Base-by-base conservation (phyloP, 1,284 basidiomycete species). In the Bondarzewia mesenterica region DNA sequence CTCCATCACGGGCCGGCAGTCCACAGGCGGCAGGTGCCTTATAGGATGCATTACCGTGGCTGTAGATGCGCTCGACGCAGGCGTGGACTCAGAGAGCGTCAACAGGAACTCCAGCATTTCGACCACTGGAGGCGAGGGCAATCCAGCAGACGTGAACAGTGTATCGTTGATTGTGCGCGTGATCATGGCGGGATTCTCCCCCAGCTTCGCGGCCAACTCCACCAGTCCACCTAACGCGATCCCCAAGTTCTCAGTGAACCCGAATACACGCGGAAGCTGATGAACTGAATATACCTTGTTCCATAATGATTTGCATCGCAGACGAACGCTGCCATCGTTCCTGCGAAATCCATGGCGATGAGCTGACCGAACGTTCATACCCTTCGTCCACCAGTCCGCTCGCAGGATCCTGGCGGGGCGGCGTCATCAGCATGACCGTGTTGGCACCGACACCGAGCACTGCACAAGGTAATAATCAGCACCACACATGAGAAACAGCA, bases 221-320 rank as follows among this genome's bases (percentile, higher is more conserved):
- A 84, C 79, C 37, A 73, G 66, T 3, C 81, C 82, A 22, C 77
- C 81, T 84, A 23, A 2, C 18, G 49, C 41, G 38, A 37, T 27
- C 37, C 23, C n/a, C n/a, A n/a, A n/a, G n/a, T n/a, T n/a, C n/a
- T n/a, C n/a, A n/a, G n/a, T n/a, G n/a, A n/a, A n/a, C n/a, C n/a
- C n/a, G n/a, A n/a, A n/a, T n/a, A n/a, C n/a, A n/a, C n/a, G n/a
- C 10, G 32, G 5, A 27, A 23, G 27, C 20, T 21, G 16, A 38
- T n/a, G 16, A 15, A n/a, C 15, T 4, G 37, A 16, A 18, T 26
- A n/a, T 53, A 77, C 81, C 82, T 67, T 85, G 82, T 48, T 86
- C 80, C 82, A 85, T 83, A 7, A 85, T 70, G 38, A 73, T 73
- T 46, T 82, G 78, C 65, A 85, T 66, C 2, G 75, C 81, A 27